These are phyloP conservation scores for Lipomyces lipofer DNA, from an alignment of 805 yeast genomes.

Conservation along the genomic window DNA sequence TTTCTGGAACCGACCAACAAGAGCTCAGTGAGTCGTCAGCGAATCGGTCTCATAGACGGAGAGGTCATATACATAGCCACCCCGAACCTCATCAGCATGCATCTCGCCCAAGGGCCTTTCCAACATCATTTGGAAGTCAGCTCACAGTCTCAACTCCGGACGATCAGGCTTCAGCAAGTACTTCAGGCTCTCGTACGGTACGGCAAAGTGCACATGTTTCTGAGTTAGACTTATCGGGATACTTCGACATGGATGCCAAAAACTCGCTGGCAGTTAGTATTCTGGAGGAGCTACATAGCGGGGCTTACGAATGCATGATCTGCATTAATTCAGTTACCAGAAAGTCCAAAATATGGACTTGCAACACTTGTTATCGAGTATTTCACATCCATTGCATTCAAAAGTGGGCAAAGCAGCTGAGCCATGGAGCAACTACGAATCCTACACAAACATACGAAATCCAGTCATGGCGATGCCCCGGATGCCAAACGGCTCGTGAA, in stretches of 20 bases:
- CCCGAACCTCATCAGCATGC: not conserved
- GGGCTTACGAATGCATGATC: constrained; percentile 66
- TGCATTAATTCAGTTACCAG: constrained; percentile 81
- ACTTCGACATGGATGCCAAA: constrained; percentile 12
- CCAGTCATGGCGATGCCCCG: constrained; percentile 80
- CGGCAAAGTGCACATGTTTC: not conserved
- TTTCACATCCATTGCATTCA: constrained; percentile 82
- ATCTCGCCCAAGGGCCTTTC: not conserved
- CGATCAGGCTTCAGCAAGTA: not conserved
- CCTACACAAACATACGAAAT: constrained; percentile 3
- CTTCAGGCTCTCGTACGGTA: not conserved
- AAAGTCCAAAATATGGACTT: constrained; percentile 72
- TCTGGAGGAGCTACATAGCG: constrained; percentile 22
- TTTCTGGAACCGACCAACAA: too few relatives aligned
- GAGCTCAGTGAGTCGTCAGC: not conserved
- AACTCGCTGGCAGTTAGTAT: constrained; percentile 19
- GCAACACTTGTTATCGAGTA: constrained; percentile 73
- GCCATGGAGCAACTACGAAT: constrained; percentile 12
- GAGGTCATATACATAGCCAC: not conserved
- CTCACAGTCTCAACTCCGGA: not conserved
- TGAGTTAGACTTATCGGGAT: constrained; percentile 19
- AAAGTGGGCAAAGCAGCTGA: constrained; percentile 80
- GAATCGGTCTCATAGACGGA: not conserved
- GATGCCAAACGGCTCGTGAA: constrained; percentile 56
- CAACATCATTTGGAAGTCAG: constrained; percentile 38